These are phyloP conservation scores for Boletellus emodensis DNA, from an alignment of 768 basidiomycete genomes.

Conservation along the genomic window DNA sequence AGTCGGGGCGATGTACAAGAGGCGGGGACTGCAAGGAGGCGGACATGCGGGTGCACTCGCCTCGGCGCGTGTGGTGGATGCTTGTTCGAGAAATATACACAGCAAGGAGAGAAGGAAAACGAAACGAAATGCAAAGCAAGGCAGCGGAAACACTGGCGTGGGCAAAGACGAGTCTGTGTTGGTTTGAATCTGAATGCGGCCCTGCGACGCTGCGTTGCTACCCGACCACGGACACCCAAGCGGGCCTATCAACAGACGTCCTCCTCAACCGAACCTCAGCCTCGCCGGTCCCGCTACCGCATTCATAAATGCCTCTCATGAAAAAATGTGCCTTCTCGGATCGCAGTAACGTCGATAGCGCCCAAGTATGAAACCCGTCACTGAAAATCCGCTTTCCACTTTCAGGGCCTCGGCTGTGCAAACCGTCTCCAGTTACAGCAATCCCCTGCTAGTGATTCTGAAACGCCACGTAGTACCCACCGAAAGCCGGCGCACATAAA, in stretches of 20 bases:
- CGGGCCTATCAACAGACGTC: too few relatives aligned
- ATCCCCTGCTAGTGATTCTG: too few relatives aligned
- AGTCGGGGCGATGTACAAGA: conserved; percentile 14
- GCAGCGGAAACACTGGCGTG: not conserved
- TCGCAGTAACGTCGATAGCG: too few relatives aligned
- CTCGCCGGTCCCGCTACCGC: not conserved
- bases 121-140: conserved; percentile 10
- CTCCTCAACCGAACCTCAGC: not conserved
- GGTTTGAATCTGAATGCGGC: conserved; percentile 4
- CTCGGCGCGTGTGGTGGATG: conserved; percentile 4
- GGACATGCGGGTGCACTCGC: conserved; percentile 19
- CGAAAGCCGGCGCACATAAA: too few relatives aligned
- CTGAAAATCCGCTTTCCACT: too few relatives aligned
- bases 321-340: too few relatives aligned
- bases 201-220: not conserved
- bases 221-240: conserved; percentile 17
- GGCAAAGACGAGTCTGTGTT: not conserved
- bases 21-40: conserved; percentile 10
- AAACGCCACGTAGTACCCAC: too few relatives aligned
- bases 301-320: not conserved
- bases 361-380: too few relatives aligned
- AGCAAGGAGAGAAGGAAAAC: conserved; percentile 19
- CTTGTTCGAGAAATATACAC: conserved; percentile 16
- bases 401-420: too few relatives aligned
- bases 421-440: too few relatives aligned